These are phyloP conservation scores for Cryphonectria parasitica DNA, from an alignment of 2,329 filamentous ascomycete species.

Conservation along the genomic window DNA sequence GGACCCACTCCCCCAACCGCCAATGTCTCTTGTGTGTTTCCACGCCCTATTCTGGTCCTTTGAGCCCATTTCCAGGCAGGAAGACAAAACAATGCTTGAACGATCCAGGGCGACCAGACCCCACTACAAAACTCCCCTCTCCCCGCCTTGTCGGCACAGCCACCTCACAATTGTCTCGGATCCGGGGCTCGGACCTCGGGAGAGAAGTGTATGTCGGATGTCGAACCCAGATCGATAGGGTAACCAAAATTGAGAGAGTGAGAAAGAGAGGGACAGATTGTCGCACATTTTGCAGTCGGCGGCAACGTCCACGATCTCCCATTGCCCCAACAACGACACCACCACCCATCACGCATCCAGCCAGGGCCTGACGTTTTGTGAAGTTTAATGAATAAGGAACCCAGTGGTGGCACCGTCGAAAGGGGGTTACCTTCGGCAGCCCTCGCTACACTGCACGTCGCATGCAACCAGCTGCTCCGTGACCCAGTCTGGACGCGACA, in stretches of 20 bases:
- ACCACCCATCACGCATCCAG: neutral
- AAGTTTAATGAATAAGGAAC: slow-evolving; percentile 12
- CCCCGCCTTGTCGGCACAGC: neutral
- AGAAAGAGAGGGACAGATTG: neutral
- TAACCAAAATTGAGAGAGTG: neutral
- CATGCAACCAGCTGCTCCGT: neutral
- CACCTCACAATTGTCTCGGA: slow-evolving; percentile 5
- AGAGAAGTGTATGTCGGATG: neutral
- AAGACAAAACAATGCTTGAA: neutral
- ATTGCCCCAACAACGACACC: neutral
- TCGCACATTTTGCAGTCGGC: neutral
- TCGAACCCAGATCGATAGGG: neutral
- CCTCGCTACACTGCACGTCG: slow-evolving; percentile 13
- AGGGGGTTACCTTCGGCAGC: slow-evolving; percentile 3
- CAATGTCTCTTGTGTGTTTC: neutral
- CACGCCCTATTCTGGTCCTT: neutral
- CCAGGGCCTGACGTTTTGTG: neutral
- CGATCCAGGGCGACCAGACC: neutral
- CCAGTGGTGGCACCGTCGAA: slow-evolving; percentile 9
- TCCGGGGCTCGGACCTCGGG: slow-evolving; percentile 9
- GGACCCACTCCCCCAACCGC: neutral
- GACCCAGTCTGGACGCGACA: neutral
- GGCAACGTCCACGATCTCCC: neutral
- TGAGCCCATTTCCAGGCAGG: neutral
- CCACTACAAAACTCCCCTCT: neutral